phyloP scores from a whole-genome alignment of 805 yeast genomes.

The Candida gorgasii region DNA sequence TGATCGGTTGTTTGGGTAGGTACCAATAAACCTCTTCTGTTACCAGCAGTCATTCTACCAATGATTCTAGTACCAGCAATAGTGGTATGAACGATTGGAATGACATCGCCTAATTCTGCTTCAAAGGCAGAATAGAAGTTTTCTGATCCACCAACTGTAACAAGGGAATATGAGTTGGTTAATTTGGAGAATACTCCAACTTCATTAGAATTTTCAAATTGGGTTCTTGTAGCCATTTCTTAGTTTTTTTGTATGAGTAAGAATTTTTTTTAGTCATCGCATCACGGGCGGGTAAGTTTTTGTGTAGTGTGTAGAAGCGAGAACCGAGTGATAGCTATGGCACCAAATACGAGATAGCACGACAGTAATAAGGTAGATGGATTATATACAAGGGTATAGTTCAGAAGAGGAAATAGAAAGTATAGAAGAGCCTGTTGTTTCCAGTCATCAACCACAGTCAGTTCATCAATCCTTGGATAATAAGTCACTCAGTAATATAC shows the following conservation, averaged over 20 bases:
- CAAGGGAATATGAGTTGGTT: conserved; percentile 94
- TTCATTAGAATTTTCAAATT: conserved; percentile 50
- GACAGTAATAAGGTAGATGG: conserved; percentile 1
- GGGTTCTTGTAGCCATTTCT: conserved; percentile 49
- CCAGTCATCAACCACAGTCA: no score
- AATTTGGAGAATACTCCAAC: conserved; percentile 94
- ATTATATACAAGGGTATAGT: conserved; percentile 7
- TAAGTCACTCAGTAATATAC: no score
- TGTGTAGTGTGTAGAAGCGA: no score
- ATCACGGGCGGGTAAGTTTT: conserved; percentile 8
- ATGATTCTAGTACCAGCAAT: conserved; percentile 97
- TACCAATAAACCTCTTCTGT: conserved; percentile 94
- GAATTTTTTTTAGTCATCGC: conserved; percentile 7
- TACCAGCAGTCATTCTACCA: conserved; percentile 98
- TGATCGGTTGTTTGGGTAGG: conserved; percentile 99
- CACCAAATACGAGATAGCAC: not conserved
- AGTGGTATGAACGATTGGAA: conserved; percentile 96
- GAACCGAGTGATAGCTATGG: not conserved
- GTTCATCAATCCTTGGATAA: no score
- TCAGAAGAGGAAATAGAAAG: conserved; percentile 9
- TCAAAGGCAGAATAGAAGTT: conserved; percentile 89
- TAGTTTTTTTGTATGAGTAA: not conserved
- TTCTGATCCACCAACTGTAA: conserved; percentile 94
- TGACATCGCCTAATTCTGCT: conserved; percentile 94
- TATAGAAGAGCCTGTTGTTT: not conserved